phyloP scores from a whole-genome alignment of 2,329 filamentous ascomycete species.

The Colletotrichum euphorbiae region DNA sequence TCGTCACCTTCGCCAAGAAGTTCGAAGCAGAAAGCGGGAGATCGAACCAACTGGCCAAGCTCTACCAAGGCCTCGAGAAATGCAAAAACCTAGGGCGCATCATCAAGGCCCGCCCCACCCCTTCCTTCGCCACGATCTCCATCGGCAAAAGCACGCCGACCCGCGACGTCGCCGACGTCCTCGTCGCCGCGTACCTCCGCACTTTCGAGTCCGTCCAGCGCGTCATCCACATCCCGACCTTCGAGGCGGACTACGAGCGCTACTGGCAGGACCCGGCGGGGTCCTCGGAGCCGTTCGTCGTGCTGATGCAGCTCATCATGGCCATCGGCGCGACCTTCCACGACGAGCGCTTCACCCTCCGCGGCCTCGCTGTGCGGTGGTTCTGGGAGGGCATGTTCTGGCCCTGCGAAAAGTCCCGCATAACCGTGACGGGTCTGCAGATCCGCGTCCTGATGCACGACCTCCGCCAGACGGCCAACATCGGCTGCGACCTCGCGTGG shows the following conservation, averaged over 20 bases:
- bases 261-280: constrained; percentile 59
- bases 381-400: constrained; percentile 65
- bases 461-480: constrained; percentile 59
- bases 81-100: constrained; percentile 56
- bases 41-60: constrained; percentile 43
- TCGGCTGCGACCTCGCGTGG: constrained; percentile 65
- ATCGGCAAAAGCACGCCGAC: constrained; percentile 55
- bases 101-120: constrained; percentile 56
- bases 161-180: constrained; percentile 58
- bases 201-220: constrained; percentile 68
- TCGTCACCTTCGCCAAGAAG: constrained; percentile 42
- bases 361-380: constrained; percentile 59
- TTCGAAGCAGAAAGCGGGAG: constrained; percentile 41
- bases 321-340: constrained; percentile 62
- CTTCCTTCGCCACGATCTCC: constrained; percentile 49
- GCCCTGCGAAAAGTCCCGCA: constrained; percentile 61
- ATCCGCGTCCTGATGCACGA: constrained; percentile 63
- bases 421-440: constrained; percentile 63
- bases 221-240: constrained; percentile 68
- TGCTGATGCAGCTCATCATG: constrained; percentile 66
- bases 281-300: constrained; percentile 57
- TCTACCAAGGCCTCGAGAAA: constrained; percentile 49
- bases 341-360: constrained; percentile 58
- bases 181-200: constrained; percentile 66
- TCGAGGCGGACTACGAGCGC: constrained; percentile 63